Evolutionary conservation across 495 filamentous ascomycete species (phyloP).

Genomic region (Lentithecium fluviatile): DNA sequence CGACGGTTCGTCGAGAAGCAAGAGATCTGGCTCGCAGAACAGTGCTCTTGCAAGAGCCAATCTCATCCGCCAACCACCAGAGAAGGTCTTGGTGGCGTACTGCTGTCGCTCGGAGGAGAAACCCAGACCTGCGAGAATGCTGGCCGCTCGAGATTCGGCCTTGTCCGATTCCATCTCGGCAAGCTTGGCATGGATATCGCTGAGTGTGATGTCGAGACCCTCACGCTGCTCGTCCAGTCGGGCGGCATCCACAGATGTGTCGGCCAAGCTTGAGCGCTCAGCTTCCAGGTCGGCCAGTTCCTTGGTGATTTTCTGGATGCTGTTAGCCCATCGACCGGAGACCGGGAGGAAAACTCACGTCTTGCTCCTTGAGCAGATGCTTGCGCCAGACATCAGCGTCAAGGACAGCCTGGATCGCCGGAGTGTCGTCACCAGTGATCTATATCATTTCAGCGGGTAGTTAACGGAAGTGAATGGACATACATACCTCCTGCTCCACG

Average conservation of each 20-base stretch:
- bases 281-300: constrained; percentile 76
- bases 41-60: constrained; percentile 89
- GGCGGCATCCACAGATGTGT: constrained; percentile 81
- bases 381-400: constrained; percentile 99
- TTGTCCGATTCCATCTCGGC: constrained; percentile 99
- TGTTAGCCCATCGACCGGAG: constrained; percentile 27
- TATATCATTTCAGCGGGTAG: constrained; percentile 38
- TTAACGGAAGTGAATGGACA: not conserved
- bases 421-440: constrained; percentile 95
- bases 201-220: constrained; percentile 81
- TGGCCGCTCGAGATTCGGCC: constrained; percentile 90
- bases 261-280: constrained; percentile 76
- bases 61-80: constrained; percentile 99
- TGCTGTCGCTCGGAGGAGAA: constrained; percentile 94
- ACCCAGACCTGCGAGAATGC: constrained; percentile 92
- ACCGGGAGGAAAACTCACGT: constrained; percentile 50
- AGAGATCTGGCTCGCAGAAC: constrained; percentile 96
- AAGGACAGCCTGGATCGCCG: constrained; percentile 90
- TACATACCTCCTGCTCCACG: constrained; percentile 90
- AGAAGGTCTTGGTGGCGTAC: constrained; percentile 94
- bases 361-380: constrained; percentile 86
- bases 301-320: constrained; percentile 70
- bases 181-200: constrained; percentile 87
- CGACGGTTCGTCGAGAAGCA: constrained; percentile 97
- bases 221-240: constrained; percentile 83